Percentiles rank a stretch among this genome's conserved stretches.
These are phyloP conservation scores for Lodderomyces jiufengensis DNA, from an alignment of 1,139 yeast species.

Conservation along the genomic window DNA sequence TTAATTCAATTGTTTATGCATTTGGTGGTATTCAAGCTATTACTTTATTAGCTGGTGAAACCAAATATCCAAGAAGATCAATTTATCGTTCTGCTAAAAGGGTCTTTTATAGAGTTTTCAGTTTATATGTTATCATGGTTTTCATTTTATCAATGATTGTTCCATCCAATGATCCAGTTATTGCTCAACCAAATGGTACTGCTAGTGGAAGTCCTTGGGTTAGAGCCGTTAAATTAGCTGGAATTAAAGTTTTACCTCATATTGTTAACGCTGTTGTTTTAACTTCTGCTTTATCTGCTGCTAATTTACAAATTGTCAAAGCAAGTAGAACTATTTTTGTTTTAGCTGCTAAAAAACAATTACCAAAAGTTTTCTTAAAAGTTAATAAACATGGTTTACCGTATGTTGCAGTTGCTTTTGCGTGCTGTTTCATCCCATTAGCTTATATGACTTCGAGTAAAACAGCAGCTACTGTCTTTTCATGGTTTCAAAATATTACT, in stretches of 20 bases:
- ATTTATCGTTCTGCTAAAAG: constrained; percentile 46
- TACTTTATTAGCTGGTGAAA: constrained; percentile 46
- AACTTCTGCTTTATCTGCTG: constrained; percentile 53
- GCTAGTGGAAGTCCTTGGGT: constrained; percentile 55
- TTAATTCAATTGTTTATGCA: constrained; percentile 24
- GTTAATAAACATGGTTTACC: constrained; percentile 26
- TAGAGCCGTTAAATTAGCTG: constrained; percentile 48
- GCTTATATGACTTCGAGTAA: constrained; percentile 25
- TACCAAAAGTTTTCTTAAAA: constrained; percentile 40
- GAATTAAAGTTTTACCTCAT: constrained; percentile 46
- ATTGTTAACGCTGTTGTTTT: constrained; percentile 49
- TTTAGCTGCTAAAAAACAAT: constrained; percentile 42
- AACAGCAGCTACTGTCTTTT: constrained; percentile 23
- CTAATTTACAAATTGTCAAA: constrained; percentile 40
- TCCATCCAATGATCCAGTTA: constrained; percentile 36
- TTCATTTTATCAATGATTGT: constrained; percentile 46
- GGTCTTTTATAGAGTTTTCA: constrained; percentile 41
- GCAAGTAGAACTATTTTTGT: constrained; percentile 44
- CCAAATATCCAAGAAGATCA: constrained; percentile 45
- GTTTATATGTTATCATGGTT: constrained; percentile 41
- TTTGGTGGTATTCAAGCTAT: constrained; percentile 37
- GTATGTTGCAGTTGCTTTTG: constrained; percentile 25
- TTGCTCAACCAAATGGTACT: constrained; percentile 41
- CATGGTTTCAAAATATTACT: constrained; percentile 27
- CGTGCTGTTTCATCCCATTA: constrained; percentile 23